phyloP scores from a whole-genome alignment of 768 basidiomycete species.

The Mycena polygramma region DNA sequence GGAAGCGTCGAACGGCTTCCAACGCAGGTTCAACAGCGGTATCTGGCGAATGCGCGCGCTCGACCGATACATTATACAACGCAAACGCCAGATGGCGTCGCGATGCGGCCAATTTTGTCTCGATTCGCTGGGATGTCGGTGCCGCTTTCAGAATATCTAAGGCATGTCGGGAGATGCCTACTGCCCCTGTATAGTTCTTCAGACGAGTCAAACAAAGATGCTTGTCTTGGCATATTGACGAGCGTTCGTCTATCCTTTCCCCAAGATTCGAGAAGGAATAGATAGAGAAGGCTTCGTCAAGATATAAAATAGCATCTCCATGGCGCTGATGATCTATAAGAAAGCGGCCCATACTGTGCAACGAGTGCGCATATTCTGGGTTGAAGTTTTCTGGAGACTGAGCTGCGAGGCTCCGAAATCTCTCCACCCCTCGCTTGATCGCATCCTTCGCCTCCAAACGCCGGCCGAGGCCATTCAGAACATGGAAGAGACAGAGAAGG shows the following conservation, averaged over 20 bases:
- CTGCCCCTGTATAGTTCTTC: background rate
- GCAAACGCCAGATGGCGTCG: slow-evolving; percentile 1
- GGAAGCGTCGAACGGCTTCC: slow-evolving; percentile 6
- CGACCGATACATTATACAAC: slow-evolving; percentile 6
- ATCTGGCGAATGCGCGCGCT: too few relatives aligned
- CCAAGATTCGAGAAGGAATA: background rate
- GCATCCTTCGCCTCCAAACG: background rate
- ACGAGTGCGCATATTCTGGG: slow-evolving; percentile 17
- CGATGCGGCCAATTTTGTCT: background rate
- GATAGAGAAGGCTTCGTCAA: background rate
- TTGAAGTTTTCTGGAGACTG: background rate
- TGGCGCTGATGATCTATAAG: background rate
- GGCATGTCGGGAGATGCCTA: background rate
- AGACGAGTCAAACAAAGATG: slow-evolving; percentile 2
- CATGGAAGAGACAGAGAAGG: background rate
- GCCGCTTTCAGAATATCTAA: background rate
- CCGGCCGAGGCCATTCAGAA: background rate
- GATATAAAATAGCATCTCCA: background rate
- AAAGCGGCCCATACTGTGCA: slow-evolving; percentile 9
- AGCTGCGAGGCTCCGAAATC: slow-evolving; percentile 7
- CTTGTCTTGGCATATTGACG: background rate
- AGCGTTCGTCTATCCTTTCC: background rate
- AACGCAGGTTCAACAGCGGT: background rate
- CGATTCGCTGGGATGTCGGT: background rate
- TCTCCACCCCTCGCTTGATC: background rate